phyloP scores from a whole-genome alignment of 2,329 filamentous ascomycete species.

The Cladophialophora chaetospira region DNA sequence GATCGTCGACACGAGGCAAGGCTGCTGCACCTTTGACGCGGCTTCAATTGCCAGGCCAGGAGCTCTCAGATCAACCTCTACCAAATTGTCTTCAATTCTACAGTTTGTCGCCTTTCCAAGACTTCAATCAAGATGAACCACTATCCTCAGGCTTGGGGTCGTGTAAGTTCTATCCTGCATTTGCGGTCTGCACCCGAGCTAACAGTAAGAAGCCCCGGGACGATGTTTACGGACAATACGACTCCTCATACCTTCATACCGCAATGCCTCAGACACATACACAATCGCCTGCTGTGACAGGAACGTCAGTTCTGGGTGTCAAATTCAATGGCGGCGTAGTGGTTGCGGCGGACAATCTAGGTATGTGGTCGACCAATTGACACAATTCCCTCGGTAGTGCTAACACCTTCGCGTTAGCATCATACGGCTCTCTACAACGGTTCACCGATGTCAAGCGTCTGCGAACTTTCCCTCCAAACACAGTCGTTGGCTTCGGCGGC shows the following conservation, averaged over 20 bases:
- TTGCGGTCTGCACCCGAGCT: slow-evolving; percentile 28
- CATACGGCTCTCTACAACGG: slow-evolving; percentile 93
- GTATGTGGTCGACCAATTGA: slow-evolving; percentile 51
- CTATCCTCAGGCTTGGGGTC: slow-evolving; percentile 66
- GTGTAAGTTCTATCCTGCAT: slow-evolving; percentile 53
- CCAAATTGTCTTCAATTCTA: no score
- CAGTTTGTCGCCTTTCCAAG: not conserved
- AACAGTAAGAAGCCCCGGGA: slow-evolving; percentile 75
- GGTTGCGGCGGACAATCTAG: slow-evolving; percentile 94
- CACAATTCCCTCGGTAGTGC: not conserved
- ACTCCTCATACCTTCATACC: slow-evolving; percentile 77
- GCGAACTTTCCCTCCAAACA: slow-evolving; percentile 78
- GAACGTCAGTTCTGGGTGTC: slow-evolving; percentile 90
- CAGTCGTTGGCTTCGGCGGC: slow-evolving; percentile 90
- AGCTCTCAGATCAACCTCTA: no score
- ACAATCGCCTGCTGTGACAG: slow-evolving; percentile 89
- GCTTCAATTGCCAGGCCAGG: slow-evolving; percentile 4
- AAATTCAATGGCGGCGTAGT: slow-evolving; percentile 97
- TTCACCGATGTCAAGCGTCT: slow-evolving; percentile 97
- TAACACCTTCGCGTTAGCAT: slow-evolving; percentile 60
- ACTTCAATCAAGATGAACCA: slow-evolving; percentile 58
- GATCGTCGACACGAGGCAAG: slow-evolving; percentile 6
- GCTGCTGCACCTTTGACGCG: slow-evolving; percentile 25
- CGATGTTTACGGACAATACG: slow-evolving; percentile 94
- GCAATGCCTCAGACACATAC: slow-evolving; percentile 78